Conservation (phyloP, 441 rosid species). For the Croton setiger region DNA sequence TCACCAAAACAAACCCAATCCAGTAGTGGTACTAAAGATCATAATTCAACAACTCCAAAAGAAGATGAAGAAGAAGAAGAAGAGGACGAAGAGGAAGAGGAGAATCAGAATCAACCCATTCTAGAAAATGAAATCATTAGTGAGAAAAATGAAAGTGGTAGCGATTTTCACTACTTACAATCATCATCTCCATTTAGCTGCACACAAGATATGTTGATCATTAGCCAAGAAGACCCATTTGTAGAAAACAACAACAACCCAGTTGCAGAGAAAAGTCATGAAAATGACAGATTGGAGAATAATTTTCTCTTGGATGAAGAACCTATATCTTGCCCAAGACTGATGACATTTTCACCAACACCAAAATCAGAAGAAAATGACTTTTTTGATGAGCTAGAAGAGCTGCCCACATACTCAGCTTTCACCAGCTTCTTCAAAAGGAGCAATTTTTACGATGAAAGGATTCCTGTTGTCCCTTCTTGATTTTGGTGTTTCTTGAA, state of each 20-base stretch:
- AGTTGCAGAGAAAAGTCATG: constrained; percentile 17
- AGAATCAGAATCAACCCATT: constrained; percentile 11
- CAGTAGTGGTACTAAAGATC: not conserved
- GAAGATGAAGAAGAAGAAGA: constrained; percentile 17
- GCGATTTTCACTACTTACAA: constrained; percentile 46
- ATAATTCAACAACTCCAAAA: constrained; percentile 21
- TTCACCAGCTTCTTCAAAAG: constrained; percentile 52
- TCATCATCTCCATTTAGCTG: constrained; percentile 36
- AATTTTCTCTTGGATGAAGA: constrained; percentile 41
- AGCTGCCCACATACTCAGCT: constrained; percentile 46
- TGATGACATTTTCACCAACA: constrained; percentile 29
- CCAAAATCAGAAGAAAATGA: constrained; percentile 49
- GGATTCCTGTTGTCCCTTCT: constrained; percentile 61
- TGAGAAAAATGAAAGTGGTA: constrained; percentile 18
- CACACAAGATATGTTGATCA: constrained; percentile 31
- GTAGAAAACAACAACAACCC: constrained; percentile 16
- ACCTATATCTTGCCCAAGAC: constrained; percentile 33
- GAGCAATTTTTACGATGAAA: constrained; percentile 49
- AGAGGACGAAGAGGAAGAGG: constrained; percentile 21
- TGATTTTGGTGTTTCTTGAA: constrained; percentile 35
- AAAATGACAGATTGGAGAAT: constrained; percentile 16
- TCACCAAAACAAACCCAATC: constrained; percentile 10
- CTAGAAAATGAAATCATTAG: constrained; percentile 11
- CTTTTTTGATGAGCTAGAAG: constrained; percentile 74
- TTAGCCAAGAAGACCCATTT: constrained; percentile 36